Conservation (phyloP, 441 rosid species). For the Mallotus japonicus region DNA sequence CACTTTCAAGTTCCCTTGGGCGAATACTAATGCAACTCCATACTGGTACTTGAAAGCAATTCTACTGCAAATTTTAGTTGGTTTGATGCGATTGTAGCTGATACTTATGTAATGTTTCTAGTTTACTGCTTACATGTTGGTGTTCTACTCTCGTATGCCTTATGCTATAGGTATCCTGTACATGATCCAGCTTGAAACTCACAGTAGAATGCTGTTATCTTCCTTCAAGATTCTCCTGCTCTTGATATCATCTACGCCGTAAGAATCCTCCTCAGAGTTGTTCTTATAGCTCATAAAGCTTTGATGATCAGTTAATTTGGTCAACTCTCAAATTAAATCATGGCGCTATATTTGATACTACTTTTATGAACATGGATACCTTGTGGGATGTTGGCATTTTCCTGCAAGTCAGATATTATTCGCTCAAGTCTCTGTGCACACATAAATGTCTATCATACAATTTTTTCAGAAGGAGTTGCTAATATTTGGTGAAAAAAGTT, state of each 20-base stretch:
- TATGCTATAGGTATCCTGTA: constrained; percentile 62
- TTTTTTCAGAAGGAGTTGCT: background rate
- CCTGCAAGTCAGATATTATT: background rate
- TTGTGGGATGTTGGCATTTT: background rate
- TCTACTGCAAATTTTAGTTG: constrained; percentile 17
- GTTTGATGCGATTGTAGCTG: constrained; percentile 14
- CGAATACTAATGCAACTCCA: constrained; percentile 86
- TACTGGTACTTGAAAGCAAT: constrained; percentile 51
- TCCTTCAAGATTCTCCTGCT: constrained; percentile 77
- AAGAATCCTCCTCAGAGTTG: constrained; percentile 36
- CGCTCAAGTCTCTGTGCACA: background rate
- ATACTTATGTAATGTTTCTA: constrained; percentile 16
- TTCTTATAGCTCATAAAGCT: constrained; percentile 13
- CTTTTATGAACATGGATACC: background rate
- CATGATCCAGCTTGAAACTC: constrained; percentile 67
- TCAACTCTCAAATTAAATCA: background rate
- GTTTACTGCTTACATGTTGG: constrained; percentile 14
- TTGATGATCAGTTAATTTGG: background rate
- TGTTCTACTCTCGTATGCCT: constrained; percentile 10
- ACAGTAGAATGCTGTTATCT: constrained; percentile 64
- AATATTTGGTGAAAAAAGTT: background rate
- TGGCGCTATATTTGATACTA: background rate
- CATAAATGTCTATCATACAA: background rate
- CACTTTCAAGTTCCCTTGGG: constrained; percentile 89
- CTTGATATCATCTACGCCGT: constrained; percentile 89